Conservation (phyloP, 2,329 filamentous ascomycete species). For the Colletotrichum spinosum region DNA sequence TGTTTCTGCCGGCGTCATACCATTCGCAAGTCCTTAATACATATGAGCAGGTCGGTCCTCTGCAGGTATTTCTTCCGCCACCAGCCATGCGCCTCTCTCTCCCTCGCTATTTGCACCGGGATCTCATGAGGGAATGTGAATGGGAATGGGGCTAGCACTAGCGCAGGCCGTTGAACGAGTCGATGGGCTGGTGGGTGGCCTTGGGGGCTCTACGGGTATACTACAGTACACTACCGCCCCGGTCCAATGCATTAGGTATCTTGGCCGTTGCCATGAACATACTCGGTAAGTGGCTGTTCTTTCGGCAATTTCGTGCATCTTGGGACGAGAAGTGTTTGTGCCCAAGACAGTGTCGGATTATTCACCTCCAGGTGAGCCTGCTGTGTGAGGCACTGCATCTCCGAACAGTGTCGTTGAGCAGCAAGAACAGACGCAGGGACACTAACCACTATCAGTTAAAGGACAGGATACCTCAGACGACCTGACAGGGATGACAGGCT, state of each 20-base stretch:
- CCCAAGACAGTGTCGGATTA: no score
- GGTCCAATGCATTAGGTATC: constrained; percentile 9
- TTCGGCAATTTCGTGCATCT: constrained; percentile 21
- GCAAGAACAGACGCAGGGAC: not conserved
- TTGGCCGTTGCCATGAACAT: constrained; percentile 20
- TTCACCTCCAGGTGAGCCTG: not conserved
- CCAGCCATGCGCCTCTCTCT: no score
- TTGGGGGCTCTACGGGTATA: not conserved
- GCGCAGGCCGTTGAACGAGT: constrained; percentile 26
- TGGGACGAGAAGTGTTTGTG: not conserved
- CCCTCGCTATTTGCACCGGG: no score
- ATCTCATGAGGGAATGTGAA: constrained; percentile 9
- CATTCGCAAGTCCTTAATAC: no score
- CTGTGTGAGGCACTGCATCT: not conserved
- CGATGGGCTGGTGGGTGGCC: constrained; percentile 22
- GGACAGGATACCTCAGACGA: constrained; percentile 1
- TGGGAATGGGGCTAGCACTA: not conserved
- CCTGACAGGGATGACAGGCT: constrained; percentile 9
- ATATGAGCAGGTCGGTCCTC: no score
- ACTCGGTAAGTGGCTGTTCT: constrained; percentile 17
- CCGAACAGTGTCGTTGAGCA: not conserved
- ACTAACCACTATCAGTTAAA: not conserved
- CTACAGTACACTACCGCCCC: not conserved
- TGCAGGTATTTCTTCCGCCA: no score
- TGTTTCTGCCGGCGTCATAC: no score